These are phyloP conservation scores for Citrus medica DNA, from an alignment of 345 rosid species.

Conservation along the genomic window DNA sequence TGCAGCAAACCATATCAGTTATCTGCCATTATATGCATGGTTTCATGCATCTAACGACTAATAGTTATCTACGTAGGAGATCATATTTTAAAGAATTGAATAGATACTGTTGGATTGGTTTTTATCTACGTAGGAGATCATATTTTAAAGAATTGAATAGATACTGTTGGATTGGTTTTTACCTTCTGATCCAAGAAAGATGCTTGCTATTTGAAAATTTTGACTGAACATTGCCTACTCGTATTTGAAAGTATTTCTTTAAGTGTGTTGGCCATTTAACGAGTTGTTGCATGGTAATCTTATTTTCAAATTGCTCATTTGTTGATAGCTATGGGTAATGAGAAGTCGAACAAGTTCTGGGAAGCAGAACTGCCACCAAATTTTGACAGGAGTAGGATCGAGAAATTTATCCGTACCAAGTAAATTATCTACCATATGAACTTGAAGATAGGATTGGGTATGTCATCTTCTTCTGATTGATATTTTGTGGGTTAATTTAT, in stretches of 20 bases:
- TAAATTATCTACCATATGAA: conserved; percentile 7
- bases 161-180: background rate
- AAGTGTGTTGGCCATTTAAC: background rate
- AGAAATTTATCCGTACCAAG: conserved; percentile 51
- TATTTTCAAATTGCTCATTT: conserved; percentile 5
- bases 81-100: background rate
- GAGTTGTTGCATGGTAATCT: background rate
- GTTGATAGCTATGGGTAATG: conserved; percentile 48
- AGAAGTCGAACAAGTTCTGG: conserved; percentile 50
- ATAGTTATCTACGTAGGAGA: background rate
- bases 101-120: background rate
- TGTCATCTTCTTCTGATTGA: background rate
- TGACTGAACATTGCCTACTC: background rate
- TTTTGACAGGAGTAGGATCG: conserved; percentile 38
- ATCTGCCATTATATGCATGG: background rate
- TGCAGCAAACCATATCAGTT: background rate
- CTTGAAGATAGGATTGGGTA: background rate
- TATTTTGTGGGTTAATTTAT: conserved; percentile 3
- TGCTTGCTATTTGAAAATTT: background rate
- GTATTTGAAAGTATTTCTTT: background rate
- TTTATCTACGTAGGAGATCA: background rate
- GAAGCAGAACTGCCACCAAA: conserved; percentile 52
- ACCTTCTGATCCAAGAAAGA: background rate
- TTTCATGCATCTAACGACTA: background rate
- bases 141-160: background rate